Evolutionary conservation across 2,329 filamentous ascomycete species (phyloP), one percentile per base, ranked within the genome.

Genomic region (Ophiocordyceps camponoti-leonardi): DNA sequence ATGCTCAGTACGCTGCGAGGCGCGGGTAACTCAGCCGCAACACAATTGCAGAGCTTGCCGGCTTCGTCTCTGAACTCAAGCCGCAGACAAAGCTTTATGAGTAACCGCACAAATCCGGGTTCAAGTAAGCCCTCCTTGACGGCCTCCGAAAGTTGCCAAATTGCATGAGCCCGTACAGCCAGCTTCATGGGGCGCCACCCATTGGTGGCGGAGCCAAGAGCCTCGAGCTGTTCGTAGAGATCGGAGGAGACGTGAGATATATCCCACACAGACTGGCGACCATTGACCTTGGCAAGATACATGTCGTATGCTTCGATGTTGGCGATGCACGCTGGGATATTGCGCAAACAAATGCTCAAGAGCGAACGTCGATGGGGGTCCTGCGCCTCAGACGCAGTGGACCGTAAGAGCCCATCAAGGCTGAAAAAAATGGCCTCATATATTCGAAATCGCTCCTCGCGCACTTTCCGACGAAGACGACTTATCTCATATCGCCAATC

Each of bases 321-420:
- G 14, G 56, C 52, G 23, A 62, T 42, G 20, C 55, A 57, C 10
- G 50, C 51, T 3, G 59, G 57, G 13, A 61, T 45, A 45, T 51
- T 56, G 14, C 59, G 62, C 33, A 65, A 49, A 37, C 62, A 65
- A 54, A 65, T 59, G n/a, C 53, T 56, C 10, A 65, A 47, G 4
- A 65, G 51, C 11, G 62, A 63, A 43, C 61, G 62, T 6, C 50
- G 49, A 16, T 54, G 53, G 11, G 52, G 39, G 19, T 55, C 49
- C 20, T 53, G 45, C 3, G 42, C 45, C 4, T 49, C 44, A 2
- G 50, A 41, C 10, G 52, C 46, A 8, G 60, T 63, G 8, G 54
- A 52, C 20, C 49, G 53, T 35, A 65, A 46, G 6, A 65, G 37
- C 11, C 51, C 46, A 26, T 53, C 51, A 19, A 63, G 44, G 54